Base-by-base conservation (phyloP, 1,284 basidiomycete species). In the Cutaneotrichosporon sp. region DNA sequence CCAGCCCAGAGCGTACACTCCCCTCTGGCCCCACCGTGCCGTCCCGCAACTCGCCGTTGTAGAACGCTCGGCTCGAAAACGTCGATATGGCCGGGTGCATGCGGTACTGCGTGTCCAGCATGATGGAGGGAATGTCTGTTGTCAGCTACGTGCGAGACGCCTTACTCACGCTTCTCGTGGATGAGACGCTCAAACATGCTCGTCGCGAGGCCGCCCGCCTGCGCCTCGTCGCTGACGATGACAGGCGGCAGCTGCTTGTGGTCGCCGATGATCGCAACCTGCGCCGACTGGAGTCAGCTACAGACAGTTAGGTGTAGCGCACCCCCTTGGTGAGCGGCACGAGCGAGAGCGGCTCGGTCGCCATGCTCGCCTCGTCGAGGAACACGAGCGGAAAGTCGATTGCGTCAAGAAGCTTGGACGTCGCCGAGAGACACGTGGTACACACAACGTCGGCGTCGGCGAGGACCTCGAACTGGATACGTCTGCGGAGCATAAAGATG, bases 201-300 rank as follows among this genome's bases (percentile, higher is more conserved):
- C 17, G 83, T 81, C 1, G 84, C 84, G 15, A 93, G 77, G 1
- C 88, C 90, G 18, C 82, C 81, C 17, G 79, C 74, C 64, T 82
- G 80, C 1, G 87, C 88, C 64, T 86, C 83, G 36, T 79, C 78
- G 61, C 83, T 87, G 8, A 82, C 80, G 56, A 94, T 89, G 50
- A 96, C 84, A 0, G 93, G 90, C 18, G 92, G 90, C n/a, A 96
- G 79, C 70, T 97, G 93, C 70, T 93, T 93, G 75, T 97, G 93
- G 76, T 97, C 93, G 26, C 92, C 93, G 58, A 97, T 93, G 49
- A 97, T 82, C 4, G 88, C 83, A 30, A 90, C 79, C 63, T 97
- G 92, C 45, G 80, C 80, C 20, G 86, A 87, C 39, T 46, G 34
- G 4, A 9, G 33, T 46, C 8, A 46, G 45, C 45, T 18, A n/a